Conservation (phyloP, 768 basidiomycete species). For the Suillus americanus region DNA sequence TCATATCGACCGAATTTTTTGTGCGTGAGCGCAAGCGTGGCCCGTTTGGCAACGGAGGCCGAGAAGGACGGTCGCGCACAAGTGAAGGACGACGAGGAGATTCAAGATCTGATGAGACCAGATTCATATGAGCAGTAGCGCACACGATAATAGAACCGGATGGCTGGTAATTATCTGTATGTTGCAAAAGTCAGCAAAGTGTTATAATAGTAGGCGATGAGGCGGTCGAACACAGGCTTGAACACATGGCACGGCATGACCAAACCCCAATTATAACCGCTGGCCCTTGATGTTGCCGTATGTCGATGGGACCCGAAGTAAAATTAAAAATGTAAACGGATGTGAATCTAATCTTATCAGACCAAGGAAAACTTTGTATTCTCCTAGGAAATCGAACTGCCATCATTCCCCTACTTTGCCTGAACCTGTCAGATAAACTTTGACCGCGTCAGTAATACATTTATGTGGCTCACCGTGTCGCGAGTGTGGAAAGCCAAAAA, state of each 20-base stretch:
- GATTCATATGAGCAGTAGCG: slow-evolving; percentile 14
- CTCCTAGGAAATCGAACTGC: not conserved
- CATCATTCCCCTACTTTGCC: not conserved
- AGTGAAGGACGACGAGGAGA: slow-evolving; percentile 13
- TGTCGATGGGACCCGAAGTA: slow-evolving; percentile 2
- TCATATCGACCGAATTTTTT: slow-evolving; percentile 17
- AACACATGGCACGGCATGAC: slow-evolving; percentile 5
- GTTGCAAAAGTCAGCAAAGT: not conserved
- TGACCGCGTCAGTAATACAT: not conserved
- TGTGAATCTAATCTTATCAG: slow-evolving; percentile 8
- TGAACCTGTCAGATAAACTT: not conserved
- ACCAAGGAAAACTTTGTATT: not conserved
- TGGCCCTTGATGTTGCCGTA: not conserved
- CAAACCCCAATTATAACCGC: slow-evolving; percentile 9
- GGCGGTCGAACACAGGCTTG: slow-evolving; percentile 8
- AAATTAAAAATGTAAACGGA: not conserved
- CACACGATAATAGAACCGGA: not conserved
- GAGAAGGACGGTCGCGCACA: slow-evolving; percentile 21
- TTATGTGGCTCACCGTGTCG: not conserved
- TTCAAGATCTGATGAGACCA: slow-evolving; percentile 12
- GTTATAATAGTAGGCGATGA: slow-evolving; percentile 3
- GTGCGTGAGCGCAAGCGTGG: slow-evolving; percentile 19
- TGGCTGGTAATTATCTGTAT: not conserved
- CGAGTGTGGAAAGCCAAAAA: not conserved
- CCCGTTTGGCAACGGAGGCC: slow-evolving; percentile 19